These are phyloP conservation scores for Colletotrichum sansevieriae DNA, from an alignment of 2,329 filamentous ascomycete genomes.

Conservation along the genomic window DNA sequence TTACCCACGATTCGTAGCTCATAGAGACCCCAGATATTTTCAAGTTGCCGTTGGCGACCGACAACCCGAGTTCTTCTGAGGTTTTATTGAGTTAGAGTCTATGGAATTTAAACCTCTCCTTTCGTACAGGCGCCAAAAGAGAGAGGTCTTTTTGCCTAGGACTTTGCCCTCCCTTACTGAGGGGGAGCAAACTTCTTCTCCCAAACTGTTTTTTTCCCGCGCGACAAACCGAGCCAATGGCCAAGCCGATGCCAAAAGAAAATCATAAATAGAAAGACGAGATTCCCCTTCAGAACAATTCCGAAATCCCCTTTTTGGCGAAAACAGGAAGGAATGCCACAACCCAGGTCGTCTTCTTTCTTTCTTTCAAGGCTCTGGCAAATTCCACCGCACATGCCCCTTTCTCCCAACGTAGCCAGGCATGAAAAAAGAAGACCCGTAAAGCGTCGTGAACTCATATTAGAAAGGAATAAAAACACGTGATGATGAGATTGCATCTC, in stretches of 20 bases:
- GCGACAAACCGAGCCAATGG: conserved; percentile 23
- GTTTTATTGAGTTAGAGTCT: background rate
- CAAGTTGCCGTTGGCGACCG: conserved; percentile 39
- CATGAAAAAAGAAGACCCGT: conserved; percentile 34
- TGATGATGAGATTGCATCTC: conserved; percentile 30
- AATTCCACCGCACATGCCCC: conserved; percentile 18
- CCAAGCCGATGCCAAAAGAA: conserved; percentile 29
- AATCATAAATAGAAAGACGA: conserved; percentile 34
- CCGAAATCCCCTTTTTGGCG: conserved; percentile 37
- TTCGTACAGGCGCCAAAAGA: background rate
- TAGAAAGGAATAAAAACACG: conserved; percentile 40
- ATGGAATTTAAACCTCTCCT: background rate
- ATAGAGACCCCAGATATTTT: background rate
- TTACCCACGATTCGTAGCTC: background rate
- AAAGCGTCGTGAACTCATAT: conserved; percentile 42
- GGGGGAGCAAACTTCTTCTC: conserved; percentile 4
- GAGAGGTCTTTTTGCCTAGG: conserved; percentile 5
- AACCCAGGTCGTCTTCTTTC: conserved; percentile 38
- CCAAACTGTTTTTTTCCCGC: background rate
- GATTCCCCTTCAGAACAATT: conserved; percentile 37
- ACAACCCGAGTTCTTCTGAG: background rate
- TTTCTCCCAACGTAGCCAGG: conserved; percentile 27
- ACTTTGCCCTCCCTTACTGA: conserved; percentile 2
- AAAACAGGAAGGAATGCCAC: conserved; percentile 21
- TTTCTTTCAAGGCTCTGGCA: conserved; percentile 29